Evolutionary conservation across 208 protist species (phyloP).

Genomic region (Angomonas deanei): DNA sequence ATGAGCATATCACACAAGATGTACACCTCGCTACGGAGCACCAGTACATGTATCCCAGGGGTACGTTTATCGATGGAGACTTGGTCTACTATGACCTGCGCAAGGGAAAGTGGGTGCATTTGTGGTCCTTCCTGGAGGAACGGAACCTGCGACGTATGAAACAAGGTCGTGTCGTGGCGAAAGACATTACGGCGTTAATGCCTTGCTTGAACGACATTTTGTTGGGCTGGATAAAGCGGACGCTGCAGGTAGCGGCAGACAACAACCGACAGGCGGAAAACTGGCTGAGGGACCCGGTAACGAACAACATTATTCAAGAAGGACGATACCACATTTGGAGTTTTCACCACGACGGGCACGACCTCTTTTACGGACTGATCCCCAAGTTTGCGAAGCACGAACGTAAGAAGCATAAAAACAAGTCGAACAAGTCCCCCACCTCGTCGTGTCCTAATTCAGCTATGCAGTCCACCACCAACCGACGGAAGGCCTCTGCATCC

Average conservation of each 20-base stretch:
- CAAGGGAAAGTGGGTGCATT: slow-evolving; percentile 31
- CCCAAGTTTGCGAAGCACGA: slow-evolving; percentile 50
- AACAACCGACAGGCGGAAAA: slow-evolving; percentile 24
- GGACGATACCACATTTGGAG: slow-evolving; percentile 66
- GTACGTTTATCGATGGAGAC: slow-evolving; percentile 47
- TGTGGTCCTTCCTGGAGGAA: slow-evolving; percentile 27
- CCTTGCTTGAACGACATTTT: slow-evolving; percentile 13
- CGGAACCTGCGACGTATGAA: slow-evolving; percentile 11
- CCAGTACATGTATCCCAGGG: slow-evolving; percentile 16
- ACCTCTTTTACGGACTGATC: slow-evolving; percentile 54
- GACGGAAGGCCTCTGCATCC: no score
- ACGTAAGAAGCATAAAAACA: slow-evolving; percentile 5
- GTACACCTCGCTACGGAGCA: neutral
- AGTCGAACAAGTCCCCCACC: slow-evolving; percentile 11
- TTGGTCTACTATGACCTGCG: slow-evolving; percentile 41
- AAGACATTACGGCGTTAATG: neutral
- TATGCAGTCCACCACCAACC: no score
- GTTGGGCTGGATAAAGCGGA: slow-evolving; percentile 51
- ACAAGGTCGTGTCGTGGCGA: slow-evolving; percentile 9
- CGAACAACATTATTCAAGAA: slow-evolving; percentile 36
- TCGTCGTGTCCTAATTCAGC: neutral
- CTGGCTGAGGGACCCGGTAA: slow-evolving; percentile 38
- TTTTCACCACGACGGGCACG: slow-evolving; percentile 44
- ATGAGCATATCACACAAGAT: no score
- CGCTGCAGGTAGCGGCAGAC: slow-evolving; percentile 26